Evolutionary conservation across 2,329 filamentous ascomycete species (phyloP).

Genomic region (Epicoccum sorghinum): DNA sequence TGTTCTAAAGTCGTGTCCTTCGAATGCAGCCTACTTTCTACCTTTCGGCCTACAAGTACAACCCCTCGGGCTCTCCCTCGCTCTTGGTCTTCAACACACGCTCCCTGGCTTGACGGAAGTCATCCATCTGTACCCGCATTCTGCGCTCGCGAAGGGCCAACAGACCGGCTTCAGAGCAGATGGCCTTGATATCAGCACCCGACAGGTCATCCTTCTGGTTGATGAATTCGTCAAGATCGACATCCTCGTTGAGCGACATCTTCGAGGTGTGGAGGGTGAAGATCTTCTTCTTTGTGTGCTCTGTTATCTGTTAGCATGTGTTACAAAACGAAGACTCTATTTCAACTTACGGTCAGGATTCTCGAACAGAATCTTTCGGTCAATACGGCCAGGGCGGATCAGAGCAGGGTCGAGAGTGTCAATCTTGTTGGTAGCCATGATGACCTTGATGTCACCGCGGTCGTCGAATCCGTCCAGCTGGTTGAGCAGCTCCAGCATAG

Average conservation of each 20-base stretch:
- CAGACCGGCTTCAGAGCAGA: conserved; percentile 95
- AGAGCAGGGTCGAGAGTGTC: conserved; percentile 95
- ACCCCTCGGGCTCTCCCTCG: conserved; percentile 94
- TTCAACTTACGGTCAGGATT: conserved; percentile 67
- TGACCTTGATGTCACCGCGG: conserved; percentile 97
- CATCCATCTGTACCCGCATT: conserved; percentile 99
- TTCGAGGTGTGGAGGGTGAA: conserved; percentile 98
- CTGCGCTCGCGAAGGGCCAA: conserved; percentile 91
- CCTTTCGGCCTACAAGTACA: conserved; percentile 79
- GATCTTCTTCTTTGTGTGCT: conserved; percentile 97
- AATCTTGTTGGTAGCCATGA: conserved; percentile 99
- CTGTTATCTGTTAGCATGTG: conserved; percentile 65
- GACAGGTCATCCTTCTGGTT: conserved; percentile 97
- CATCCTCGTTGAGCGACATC: conserved; percentile 95
- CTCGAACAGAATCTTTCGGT: conserved; percentile 90
- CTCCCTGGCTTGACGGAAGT: conserved; percentile 91
- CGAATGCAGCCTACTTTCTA: neutral
- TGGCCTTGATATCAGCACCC: conserved; percentile 98
- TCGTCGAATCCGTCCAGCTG: conserved; percentile 99
- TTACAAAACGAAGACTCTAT: neutral
- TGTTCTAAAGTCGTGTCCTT: conserved; percentile 9
- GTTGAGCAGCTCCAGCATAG: conserved; percentile 97
- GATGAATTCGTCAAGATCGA: conserved; percentile 99
- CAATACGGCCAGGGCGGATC: conserved; percentile 96
- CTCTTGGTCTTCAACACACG: conserved; percentile 97